Conservation (phyloP, 352 stramenopile genomes). For the Halophytophthora batemanensis region DNA sequence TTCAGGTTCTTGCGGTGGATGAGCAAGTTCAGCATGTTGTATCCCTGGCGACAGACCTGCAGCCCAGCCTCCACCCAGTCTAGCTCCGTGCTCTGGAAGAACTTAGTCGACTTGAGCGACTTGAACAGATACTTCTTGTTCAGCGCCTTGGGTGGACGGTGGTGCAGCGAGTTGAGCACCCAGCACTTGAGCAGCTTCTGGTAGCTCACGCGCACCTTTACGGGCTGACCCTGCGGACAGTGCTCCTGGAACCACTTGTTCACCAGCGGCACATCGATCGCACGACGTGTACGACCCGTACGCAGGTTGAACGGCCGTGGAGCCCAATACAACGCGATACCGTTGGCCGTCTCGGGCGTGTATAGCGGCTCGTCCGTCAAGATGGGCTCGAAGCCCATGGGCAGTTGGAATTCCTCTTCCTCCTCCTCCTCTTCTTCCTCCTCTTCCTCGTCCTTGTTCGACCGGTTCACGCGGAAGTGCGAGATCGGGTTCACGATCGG, state of each 20-base stretch:
- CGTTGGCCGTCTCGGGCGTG: slow-evolving; percentile 93
- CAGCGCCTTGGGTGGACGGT: slow-evolving; percentile 90
- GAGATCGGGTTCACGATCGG: slow-evolving; percentile 98
- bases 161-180: slow-evolving; percentile 98
- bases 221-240: slow-evolving; percentile 96
- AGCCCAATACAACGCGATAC: slow-evolving; percentile 98
- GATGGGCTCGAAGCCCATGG: slow-evolving; percentile 88
- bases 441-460: slow-evolving; percentile 38
- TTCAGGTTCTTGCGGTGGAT: slow-evolving; percentile 99
- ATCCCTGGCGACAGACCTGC: slow-evolving; percentile 97
- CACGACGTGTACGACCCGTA: slow-evolving; percentile 93
- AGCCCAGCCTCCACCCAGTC: slow-evolving; percentile 99
- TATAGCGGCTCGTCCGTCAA: slow-evolving; percentile 93
- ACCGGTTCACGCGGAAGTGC: slow-evolving; percentile 84
- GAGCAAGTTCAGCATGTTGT: slow-evolving; percentile 99
- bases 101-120: slow-evolving; percentile 99
- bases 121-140: slow-evolving; percentile 99
- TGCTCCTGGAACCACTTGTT: slow-evolving; percentile 99
- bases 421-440: slow-evolving; percentile 72
- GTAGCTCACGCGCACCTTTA: slow-evolving; percentile 99
- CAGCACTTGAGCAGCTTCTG: slow-evolving; percentile 99
- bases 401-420: slow-evolving; percentile 88
- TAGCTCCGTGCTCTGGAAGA: slow-evolving; percentile 99
- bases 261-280: slow-evolving; percentile 98
- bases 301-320: slow-evolving; percentile 97